Evolutionary conservation across 2,329 filamentous ascomycete species (phyloP).

Genomic region (Alternaria gaisen): DNA sequence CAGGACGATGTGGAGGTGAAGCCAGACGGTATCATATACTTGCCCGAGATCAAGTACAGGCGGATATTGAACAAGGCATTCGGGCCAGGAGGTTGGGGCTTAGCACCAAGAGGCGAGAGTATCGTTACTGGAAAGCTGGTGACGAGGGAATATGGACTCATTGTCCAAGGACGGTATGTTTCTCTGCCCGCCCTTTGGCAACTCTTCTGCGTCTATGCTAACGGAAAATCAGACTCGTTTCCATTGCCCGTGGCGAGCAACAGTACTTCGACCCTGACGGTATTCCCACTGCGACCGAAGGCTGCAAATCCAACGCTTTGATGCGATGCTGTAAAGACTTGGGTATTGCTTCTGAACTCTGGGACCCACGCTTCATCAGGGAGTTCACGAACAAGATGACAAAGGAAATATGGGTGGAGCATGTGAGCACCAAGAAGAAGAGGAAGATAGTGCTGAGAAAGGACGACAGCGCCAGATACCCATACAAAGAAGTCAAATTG

Average conservation of each 20-base stretch:
- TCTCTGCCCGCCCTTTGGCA: background rate
- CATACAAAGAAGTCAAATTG: slow-evolving; percentile 63
- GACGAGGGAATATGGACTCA: slow-evolving; percentile 91
- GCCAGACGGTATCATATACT: slow-evolving; percentile 93
- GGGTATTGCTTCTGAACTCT: slow-evolving; percentile 91
- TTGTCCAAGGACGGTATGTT: slow-evolving; percentile 84
- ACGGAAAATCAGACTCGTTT: slow-evolving; percentile 74
- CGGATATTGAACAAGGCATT: slow-evolving; percentile 90
- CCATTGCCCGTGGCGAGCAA: slow-evolving; percentile 92
- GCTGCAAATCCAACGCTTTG: slow-evolving; percentile 95
- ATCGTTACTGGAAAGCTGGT: slow-evolving; percentile 82
- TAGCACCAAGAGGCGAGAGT: slow-evolving; percentile 86
- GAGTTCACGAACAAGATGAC: slow-evolving; percentile 78
- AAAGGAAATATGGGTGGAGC: slow-evolving; percentile 89
- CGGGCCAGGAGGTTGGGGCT: slow-evolving; percentile 93
- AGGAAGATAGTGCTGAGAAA: slow-evolving; percentile 87
- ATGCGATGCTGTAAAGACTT: slow-evolving; percentile 99
- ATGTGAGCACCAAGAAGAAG: slow-evolving; percentile 85
- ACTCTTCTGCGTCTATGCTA: background rate
- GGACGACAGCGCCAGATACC: slow-evolving; percentile 76
- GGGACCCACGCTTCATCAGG: slow-evolving; percentile 92
- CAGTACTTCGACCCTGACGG: slow-evolving; percentile 89
- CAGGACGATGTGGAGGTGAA: slow-evolving; percentile 91
- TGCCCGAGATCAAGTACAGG: slow-evolving; percentile 98
- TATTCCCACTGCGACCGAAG: slow-evolving; percentile 93